These are phyloP conservation scores for Choricystis sp. DNA, from an alignment of 139 green algal species.

Conservation along the genomic window DNA sequence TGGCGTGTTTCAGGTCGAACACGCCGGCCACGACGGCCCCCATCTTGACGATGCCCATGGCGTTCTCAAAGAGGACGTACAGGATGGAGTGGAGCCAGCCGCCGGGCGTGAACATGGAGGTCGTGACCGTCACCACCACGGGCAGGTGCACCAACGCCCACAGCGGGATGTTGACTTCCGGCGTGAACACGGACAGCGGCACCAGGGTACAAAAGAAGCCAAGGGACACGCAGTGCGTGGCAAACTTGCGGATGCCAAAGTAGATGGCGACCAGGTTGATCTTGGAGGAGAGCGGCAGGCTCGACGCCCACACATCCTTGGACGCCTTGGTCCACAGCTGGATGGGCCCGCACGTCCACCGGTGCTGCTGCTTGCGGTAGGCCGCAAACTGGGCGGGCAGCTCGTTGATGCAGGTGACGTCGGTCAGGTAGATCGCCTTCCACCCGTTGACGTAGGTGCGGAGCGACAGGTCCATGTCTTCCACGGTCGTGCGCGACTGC, in stretches of 20 bases:
- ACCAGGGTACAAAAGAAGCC: constrained; percentile 73
- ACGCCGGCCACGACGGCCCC: constrained; percentile 46
- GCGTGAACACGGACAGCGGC: constrained; percentile 45
- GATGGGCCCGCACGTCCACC: constrained; percentile 73
- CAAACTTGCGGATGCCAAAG: constrained; percentile 61
- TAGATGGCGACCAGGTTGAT: constrained; percentile 61
- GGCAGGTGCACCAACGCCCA: constrained; percentile 71
- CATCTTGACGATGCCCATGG: constrained; percentile 72
- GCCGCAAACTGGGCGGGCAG: constrained; percentile 78
- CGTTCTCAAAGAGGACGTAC: constrained; percentile 83
- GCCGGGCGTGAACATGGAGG: constrained; percentile 41
- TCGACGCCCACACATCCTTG: constrained; percentile 41
- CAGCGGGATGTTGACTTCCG: constrained; percentile 49
- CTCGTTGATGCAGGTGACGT: constrained; percentile 67
- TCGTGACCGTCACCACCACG: constrained; percentile 55
- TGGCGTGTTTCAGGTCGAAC: constrained; percentile 48
- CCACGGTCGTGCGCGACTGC: constrained; percentile 81
- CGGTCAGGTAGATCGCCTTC: constrained; percentile 66
- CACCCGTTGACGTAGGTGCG: constrained; percentile 66
- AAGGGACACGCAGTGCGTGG: constrained; percentile 61
- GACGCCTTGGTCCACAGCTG: constrained; percentile 50
- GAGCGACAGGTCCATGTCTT: constrained; percentile 82
- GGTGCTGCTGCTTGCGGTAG: constrained; percentile 97
- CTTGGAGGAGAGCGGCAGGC: constrained; percentile 34
- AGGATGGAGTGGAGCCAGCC: constrained; percentile 44